Evolutionary conservation across 495 filamentous ascomycete species (phyloP).

Genomic region (Aspergillus olivimuriae): DNA sequence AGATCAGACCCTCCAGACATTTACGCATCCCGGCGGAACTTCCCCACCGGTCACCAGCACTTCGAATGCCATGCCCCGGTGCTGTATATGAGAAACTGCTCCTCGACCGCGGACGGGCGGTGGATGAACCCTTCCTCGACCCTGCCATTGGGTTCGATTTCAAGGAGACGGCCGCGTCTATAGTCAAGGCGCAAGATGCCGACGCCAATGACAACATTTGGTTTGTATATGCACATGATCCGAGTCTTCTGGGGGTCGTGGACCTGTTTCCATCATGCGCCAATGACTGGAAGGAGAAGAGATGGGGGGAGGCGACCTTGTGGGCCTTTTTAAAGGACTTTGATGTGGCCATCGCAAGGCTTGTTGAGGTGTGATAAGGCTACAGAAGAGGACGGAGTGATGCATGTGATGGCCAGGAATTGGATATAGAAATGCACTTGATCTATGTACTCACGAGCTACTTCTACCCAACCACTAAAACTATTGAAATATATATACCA

Average conservation of each 20-base stretch:
- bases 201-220: conserved; percentile 49
- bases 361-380: no score
- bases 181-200: conserved; percentile 35
- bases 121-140: conserved; percentile 7
- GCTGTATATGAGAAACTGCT: conserved; percentile 11
- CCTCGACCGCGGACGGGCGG: conserved; percentile 2
- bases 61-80: conserved; percentile 4
- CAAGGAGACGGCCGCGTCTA: conserved; percentile 23
- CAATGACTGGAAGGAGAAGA: neutral
- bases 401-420: no score
- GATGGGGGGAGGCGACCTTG: neutral
- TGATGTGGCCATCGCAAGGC: neutral
- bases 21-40: conserved; percentile 15
- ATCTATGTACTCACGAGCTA: no score
- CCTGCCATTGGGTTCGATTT: conserved; percentile 13
- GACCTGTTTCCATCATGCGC: neutral
- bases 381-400: no score
- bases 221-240: conserved; percentile 38
- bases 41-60: neutral
- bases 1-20: conserved; percentile 46
- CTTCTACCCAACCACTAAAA: no score
- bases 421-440: no score
- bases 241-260: neutral
- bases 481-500: neutral
- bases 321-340: neutral